phyloP scores from a whole-genome alignment of 257 asterid species.

The Penstemon eatonii region DNA sequence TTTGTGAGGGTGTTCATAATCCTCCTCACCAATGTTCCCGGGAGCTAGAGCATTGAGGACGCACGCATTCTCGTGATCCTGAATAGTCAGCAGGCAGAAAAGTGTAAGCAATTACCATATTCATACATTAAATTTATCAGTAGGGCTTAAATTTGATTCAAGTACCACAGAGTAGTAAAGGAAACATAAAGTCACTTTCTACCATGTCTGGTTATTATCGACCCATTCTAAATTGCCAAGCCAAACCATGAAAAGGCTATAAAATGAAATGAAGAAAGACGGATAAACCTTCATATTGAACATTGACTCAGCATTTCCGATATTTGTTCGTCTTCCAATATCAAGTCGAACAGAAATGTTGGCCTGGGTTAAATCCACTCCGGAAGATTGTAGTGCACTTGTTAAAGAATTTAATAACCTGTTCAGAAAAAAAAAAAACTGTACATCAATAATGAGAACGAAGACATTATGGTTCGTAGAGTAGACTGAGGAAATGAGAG shows the following conservation, averaged over 20 bases:
- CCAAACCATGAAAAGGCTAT: background rate
- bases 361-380: constrained; percentile 56
- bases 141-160: background rate
- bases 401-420: constrained; percentile 46
- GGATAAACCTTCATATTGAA: constrained; percentile 30
- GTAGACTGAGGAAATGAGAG: too few relatives aligned
- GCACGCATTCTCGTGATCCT: constrained; percentile 28
- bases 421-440: constrained; percentile 26
- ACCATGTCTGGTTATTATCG: background rate
- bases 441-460: background rate
- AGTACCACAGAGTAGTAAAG: background rate
- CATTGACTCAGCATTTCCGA: constrained; percentile 24
- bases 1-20: constrained; percentile 39
- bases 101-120: background rate
- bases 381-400: constrained; percentile 49
- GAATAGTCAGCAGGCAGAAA: constrained; percentile 6
- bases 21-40: constrained; percentile 21
- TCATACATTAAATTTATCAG: background rate
- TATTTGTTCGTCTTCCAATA: constrained; percentile 32
- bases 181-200: background rate
- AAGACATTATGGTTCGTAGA: background rate
- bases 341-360: constrained; percentile 55
- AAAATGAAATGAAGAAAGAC: constrained; percentile 12
- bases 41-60: constrained; percentile 27
- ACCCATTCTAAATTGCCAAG: background rate